These are phyloP conservation scores for Fusarium coffeatum DNA, from an alignment of 2,329 filamentous ascomycete species.

Conservation along the genomic window DNA sequence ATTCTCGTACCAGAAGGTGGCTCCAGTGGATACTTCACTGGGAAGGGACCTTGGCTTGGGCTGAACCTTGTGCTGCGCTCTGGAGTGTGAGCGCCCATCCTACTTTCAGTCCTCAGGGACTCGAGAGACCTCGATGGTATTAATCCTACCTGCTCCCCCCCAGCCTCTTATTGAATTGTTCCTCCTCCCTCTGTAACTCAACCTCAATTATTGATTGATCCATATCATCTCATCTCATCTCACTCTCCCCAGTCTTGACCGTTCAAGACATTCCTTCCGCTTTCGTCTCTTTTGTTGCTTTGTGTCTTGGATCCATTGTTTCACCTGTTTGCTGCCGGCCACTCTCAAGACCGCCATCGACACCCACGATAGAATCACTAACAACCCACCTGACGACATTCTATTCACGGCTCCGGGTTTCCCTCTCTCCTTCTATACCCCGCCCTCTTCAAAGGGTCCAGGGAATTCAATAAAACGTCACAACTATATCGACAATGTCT, in stretches of 20 bases:
- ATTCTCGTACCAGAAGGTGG: slow-evolving; percentile 42
- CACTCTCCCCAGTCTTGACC: slow-evolving; percentile 9
- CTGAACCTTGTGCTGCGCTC: slow-evolving; percentile 29
- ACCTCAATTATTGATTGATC: slow-evolving; percentile 34
- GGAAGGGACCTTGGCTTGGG: slow-evolving; percentile 34
- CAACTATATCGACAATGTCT: slow-evolving; percentile 40
- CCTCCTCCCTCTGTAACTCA: slow-evolving; percentile 24
- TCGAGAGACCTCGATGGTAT: slow-evolving; percentile 32
- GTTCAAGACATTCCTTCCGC: slow-evolving; percentile 35
- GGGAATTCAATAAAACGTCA: slow-evolving; percentile 40
- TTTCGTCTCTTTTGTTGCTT: slow-evolving; percentile 42
- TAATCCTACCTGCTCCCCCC: slow-evolving; percentile 34
- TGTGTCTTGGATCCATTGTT: slow-evolving; percentile 38
- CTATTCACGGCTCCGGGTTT: slow-evolving; percentile 24
- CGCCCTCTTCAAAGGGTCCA: slow-evolving; percentile 31
- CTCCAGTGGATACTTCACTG: slow-evolving; percentile 32
- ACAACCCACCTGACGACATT: slow-evolving; percentile 31
- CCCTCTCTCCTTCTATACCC: slow-evolving; percentile 10
- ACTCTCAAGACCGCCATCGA: slow-evolving; percentile 31
- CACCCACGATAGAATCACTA: slow-evolving; percentile 15
- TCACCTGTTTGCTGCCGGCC: slow-evolving; percentile 34
- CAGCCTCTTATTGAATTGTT: slow-evolving; percentile 22
- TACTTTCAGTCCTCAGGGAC: slow-evolving; percentile 21
- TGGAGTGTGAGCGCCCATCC: slow-evolving; percentile 21
- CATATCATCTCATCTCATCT: not conserved